Evolutionary conservation across 169 alveolate species (phyloP), one percentile per base, ranked within the genome.

Genomic region (Cryptosporidium muris): DNA sequence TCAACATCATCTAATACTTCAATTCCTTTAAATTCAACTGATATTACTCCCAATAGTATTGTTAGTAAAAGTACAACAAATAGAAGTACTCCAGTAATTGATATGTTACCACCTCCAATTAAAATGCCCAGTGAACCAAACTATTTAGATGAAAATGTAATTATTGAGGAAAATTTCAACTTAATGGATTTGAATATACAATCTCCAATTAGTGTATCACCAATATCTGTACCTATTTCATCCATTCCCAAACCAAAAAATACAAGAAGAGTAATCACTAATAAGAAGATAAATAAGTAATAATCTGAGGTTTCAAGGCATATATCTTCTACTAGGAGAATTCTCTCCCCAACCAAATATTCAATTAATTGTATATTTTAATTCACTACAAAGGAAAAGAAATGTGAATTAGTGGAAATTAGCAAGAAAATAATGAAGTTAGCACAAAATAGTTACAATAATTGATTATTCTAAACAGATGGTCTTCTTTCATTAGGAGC

Each of bases 401-500:
- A 16, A 1, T 5, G 9, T 8, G 34, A 25, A 25, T 2, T 53
- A 4, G 34, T 16, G 34, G 5, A 52, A 14, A 52, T 14, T 14
- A 3, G 12, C 63, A 52, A 5, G 25, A 52, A 9, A 16, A 53
- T 16, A 11, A n/a, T 49, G 56, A 9, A 53, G 34, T 7, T 16
- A 53, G 9, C 8, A 53, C 34, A 53, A 8, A 2, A 53, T 16
- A 25, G 63, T 37, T 9, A 16, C 9, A 25, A 25, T 25, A 25
- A 25, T 25, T 53, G 6, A 16, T 16, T 53, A 53, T 53, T 16
- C 11, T 7, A 42, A 45, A 16, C 40, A 36, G 38, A 56, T 36
- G 97, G 97, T 45, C 95, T 65, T 66, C 88, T 91, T 66, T 94
- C 97, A 65, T 94, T 94, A 63, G 82, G 82, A 25, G 88, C 82